Evolutionary conservation across 805 yeast genomes (phyloP).

Genomic region (Candida maris): DNA sequence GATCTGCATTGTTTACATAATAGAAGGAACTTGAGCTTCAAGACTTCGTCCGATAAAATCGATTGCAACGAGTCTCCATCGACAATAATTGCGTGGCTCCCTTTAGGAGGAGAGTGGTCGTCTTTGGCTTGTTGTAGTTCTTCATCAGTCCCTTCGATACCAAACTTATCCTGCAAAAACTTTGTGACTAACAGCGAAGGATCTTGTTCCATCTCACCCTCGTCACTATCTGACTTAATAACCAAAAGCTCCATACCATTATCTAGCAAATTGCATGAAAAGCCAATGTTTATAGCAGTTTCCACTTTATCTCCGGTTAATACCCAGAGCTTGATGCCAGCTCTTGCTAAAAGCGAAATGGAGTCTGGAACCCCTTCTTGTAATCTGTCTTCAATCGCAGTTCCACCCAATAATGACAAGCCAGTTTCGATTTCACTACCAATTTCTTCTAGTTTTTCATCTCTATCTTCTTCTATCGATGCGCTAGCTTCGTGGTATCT

Average conservation of each 20-base stretch:
- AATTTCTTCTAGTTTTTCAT: constrained; percentile 48
- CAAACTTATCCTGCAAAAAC: constrained; percentile 47
- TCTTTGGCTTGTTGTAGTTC: constrained; percentile 47
- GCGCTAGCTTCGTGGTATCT: constrained; percentile 56
- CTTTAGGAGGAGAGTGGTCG: constrained; percentile 64
- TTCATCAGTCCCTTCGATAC: constrained; percentile 38
- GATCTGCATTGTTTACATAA: constrained; percentile 73
- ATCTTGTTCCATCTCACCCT: constrained; percentile 18
- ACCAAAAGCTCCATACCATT: constrained; percentile 67
- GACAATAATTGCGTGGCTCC: constrained; percentile 56
- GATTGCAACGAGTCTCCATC: constrained; percentile 64
- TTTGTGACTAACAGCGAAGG: constrained; percentile 36
- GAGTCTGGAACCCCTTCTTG: constrained; percentile 79
- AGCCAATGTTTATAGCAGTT: constrained; percentile 81
- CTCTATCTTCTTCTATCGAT: constrained; percentile 56
- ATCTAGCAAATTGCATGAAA: constrained; percentile 67
- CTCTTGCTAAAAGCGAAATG: constrained; percentile 59
- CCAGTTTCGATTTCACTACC: constrained; percentile 58
- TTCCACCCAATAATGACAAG: constrained; percentile 63
- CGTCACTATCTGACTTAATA: constrained; percentile 39
- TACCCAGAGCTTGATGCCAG: constrained; percentile 82
- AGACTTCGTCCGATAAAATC: constrained; percentile 37
- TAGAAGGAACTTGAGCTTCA: constrained; percentile 55
- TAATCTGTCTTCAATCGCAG: constrained; percentile 77
- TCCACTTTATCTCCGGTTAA: constrained; percentile 80